These are phyloP conservation scores for Brettanomyces sp. DNA, from an alignment of 805 yeast genomes.

Conservation along the genomic window DNA sequence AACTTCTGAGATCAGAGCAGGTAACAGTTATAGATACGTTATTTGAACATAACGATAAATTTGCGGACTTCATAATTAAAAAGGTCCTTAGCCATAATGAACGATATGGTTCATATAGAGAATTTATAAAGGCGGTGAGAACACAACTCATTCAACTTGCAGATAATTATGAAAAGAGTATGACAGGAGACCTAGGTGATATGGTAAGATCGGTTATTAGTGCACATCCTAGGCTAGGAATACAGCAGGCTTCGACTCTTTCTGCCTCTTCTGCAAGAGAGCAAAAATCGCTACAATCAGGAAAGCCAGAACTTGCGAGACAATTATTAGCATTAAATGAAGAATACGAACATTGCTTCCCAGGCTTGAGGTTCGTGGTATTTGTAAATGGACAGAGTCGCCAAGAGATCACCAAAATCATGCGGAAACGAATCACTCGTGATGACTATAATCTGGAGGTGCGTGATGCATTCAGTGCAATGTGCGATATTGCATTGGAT, in stretches of 20 bases:
- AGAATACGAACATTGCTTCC: constrained; percentile 34
- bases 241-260: constrained; percentile 34
- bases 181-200: neutral
- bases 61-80: constrained; percentile 26
- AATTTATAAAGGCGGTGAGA: constrained; percentile 14
- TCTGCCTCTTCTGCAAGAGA: constrained; percentile 62
- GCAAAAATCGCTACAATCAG: constrained; percentile 49
- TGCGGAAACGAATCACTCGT: constrained; percentile 49
- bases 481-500: constrained; percentile 87
- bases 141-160: constrained; percentile 2
- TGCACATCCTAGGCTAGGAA: constrained; percentile 88
- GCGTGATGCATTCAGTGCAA: constrained; percentile 65
- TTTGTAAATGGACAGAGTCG: constrained; percentile 82
- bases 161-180: constrained; percentile 1
- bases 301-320: constrained; percentile 39
- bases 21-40: constrained; percentile 37
- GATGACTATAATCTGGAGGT: constrained; percentile 49
- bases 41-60: constrained; percentile 57
- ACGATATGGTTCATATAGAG: constrained; percentile 20
- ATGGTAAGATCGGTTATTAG: constrained; percentile 48
- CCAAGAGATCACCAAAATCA: constrained; percentile 51
- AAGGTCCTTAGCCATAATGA: constrained; percentile 12
- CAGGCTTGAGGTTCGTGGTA: constrained; percentile 74
- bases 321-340: constrained; percentile 46
- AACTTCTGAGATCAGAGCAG: neutral